Evolutionary conservation across 192 early-diverging fungal species (phyloP).

Genomic region (Dispira parvispora): DNA sequence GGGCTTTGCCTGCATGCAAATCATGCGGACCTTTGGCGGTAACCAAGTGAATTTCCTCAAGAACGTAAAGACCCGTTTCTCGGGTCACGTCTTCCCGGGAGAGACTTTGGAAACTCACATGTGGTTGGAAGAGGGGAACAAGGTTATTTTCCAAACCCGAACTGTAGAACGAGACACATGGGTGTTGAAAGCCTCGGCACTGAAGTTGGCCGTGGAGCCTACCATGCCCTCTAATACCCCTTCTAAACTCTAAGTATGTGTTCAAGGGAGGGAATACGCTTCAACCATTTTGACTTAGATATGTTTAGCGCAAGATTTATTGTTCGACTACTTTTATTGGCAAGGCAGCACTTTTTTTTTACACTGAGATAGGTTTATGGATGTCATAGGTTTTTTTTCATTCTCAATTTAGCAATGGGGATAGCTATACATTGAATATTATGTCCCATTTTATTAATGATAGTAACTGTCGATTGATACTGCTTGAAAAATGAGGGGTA

Average conservation of each 20-base stretch:
- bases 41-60: conserved; percentile 46
- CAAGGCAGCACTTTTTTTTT: too few species aligned
- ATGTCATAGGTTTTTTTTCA: too few species aligned
- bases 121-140: conserved; percentile 60
- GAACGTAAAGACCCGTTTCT: conserved; percentile 83
- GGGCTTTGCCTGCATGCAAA: conserved; percentile 81
- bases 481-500: too few species aligned
- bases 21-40: conserved; percentile 60
- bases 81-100: conserved; percentile 81
- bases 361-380: too few species aligned
- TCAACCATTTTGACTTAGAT: too few species aligned
- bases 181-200: conserved; percentile 82
- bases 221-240: conserved; percentile 12
- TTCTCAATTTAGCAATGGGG: too few species aligned
- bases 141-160: conserved; percentile 86
- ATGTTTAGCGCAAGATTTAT: too few species aligned
- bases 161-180: conserved; percentile 85
- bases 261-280: too few species aligned
- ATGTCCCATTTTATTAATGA: too few species aligned
- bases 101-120: conserved; percentile 96
- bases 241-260: neutral
- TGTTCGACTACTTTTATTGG: too few species aligned
- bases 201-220: conserved; percentile 47
- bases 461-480: too few species aligned
- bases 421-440: too few species aligned